Percentiles rank a stretch among this genome's conserved stretches.
Evolutionary conservation across 306 rosid species (phyloP).

Genomic region (Prunus davidiana): DNA sequence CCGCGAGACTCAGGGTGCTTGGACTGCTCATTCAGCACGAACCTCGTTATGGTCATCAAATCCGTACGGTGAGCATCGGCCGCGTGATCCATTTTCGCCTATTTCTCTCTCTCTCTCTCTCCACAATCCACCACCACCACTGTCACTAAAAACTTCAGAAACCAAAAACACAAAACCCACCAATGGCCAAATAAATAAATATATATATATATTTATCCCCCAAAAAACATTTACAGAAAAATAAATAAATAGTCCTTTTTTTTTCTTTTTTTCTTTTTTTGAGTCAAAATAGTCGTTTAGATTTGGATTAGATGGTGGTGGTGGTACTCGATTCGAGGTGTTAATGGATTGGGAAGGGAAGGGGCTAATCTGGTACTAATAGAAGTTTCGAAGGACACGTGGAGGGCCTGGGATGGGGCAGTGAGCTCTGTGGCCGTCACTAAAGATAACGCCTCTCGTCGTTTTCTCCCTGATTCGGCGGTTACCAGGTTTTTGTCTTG

Average conservation of each 20-base stretch:
- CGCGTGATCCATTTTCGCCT: conserved; percentile 60
- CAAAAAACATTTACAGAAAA: not conserved
- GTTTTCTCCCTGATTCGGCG: conserved; percentile 26
- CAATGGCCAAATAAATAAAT: not conserved
- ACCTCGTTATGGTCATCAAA: conserved; percentile 91
- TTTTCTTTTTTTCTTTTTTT: accelerated
- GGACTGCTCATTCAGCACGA: conserved; percentile 88
- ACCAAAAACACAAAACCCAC: not conserved
- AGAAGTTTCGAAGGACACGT: conserved; percentile 43
- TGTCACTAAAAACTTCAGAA: not conserved
- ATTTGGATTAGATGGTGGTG: conserved; percentile 4
- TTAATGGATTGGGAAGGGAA: not conserved
- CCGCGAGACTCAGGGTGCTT: conserved; percentile 88
- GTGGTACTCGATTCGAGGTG: conserved; percentile 35
- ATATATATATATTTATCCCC: not conserved
- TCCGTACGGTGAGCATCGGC: conserved; percentile 91
- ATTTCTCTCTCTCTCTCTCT: not conserved
- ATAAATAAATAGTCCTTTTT: no score
- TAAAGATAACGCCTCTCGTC: conserved; percentile 49
- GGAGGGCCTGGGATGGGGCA: conserved; percentile 24
- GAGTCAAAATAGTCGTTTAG: not conserved
- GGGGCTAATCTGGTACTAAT: conserved; percentile 5
- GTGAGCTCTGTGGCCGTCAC: conserved; percentile 32
- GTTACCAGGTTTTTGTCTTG: conserved; percentile 18
- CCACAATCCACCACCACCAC: not conserved